Evolutionary conservation across 1,284 basidiomycete genomes (phyloP).

Genomic region (Ceratobasidium sp.): DNA sequence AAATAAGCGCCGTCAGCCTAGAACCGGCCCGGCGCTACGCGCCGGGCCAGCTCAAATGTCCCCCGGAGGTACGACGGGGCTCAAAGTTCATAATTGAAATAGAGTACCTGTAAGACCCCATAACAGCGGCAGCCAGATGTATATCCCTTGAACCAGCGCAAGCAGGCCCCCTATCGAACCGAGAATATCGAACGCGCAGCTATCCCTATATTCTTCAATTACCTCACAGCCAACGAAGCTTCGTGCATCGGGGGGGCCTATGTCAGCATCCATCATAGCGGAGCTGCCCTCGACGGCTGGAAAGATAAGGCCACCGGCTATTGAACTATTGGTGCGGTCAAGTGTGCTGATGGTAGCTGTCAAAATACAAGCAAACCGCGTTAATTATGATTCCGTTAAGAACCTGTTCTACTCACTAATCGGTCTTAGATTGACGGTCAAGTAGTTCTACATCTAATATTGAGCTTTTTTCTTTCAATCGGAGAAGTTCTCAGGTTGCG

Average conservation of each 20-base stretch:
- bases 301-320: conserved; percentile 13
- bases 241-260: conserved; percentile 4
- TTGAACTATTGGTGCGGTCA: not conserved
- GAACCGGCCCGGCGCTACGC: no score
- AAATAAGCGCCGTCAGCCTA: no score
- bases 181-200: conserved; percentile 23
- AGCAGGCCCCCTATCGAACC: conserved; percentile 27
- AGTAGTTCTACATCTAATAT: conserved; percentile 10
- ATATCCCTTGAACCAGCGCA: conserved; percentile 15
- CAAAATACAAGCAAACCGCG: not conserved
- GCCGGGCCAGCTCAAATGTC: no score
- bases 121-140: conserved; percentile 12
- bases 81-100: no score
- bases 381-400: not conserved
- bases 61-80: no score
- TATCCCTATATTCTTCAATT: conserved; percentile 28
- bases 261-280: conserved; percentile 18
- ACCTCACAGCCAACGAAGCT: conserved; percentile 30
- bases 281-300: conserved; percentile 3
- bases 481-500: no score
- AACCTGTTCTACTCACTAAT: conserved; percentile 12
- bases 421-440: conserved; percentile 1
- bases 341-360: not conserved
- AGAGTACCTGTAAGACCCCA: conserved; percentile 15
- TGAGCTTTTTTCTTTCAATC: no score